Conservation (phyloP, 2,329 filamentous ascomycete species). For the Aspergillus niger region DNA sequence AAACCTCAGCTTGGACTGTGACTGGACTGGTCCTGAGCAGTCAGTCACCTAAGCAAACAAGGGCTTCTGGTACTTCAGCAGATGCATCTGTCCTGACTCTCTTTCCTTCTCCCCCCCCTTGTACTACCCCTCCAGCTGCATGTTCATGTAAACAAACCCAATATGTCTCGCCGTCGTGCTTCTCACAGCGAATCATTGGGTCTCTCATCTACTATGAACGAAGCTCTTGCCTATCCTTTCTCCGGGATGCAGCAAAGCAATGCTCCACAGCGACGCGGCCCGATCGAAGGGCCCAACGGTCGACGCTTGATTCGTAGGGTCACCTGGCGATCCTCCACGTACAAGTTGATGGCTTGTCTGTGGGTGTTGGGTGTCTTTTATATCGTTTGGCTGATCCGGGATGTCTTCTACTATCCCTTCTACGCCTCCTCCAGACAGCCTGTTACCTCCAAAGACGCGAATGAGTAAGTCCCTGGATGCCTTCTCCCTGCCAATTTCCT, state of each 20-base stretch:
- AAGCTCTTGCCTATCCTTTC: conserved; percentile 39
- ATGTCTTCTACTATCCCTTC: conserved; percentile 42
- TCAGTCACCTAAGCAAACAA: conserved; percentile 19
- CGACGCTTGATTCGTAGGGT: conserved; percentile 43
- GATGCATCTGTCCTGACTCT: conserved; percentile 20
- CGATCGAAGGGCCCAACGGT: conserved; percentile 45
- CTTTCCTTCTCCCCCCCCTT: not conserved
- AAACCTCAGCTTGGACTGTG: not conserved
- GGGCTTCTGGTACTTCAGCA: conserved; percentile 17
- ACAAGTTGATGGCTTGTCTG: conserved; percentile 44
- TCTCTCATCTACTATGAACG: conserved; percentile 33
- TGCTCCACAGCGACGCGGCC: conserved; percentile 35
- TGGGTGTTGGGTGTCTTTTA: conserved; percentile 45
- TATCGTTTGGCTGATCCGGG: conserved; percentile 44
- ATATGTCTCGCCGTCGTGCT: conserved; percentile 42
- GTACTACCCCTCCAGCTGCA: conserved; percentile 15
- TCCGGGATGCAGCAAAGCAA: conserved; percentile 27
- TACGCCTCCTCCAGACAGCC: conserved; percentile 24
- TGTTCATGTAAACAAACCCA: conserved; percentile 22
- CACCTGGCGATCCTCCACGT: conserved; percentile 46
- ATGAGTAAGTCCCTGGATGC: conserved; percentile 26
- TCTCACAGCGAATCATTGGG: conserved; percentile 39
- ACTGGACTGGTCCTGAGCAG: not conserved
- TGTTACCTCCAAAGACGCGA: conserved; percentile 11
- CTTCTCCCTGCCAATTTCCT: conserved; percentile 6